These are phyloP conservation scores for Phytophthora sansomeana DNA, from an alignment of 352 stramenopile genomes.

Conservation along the genomic window DNA sequence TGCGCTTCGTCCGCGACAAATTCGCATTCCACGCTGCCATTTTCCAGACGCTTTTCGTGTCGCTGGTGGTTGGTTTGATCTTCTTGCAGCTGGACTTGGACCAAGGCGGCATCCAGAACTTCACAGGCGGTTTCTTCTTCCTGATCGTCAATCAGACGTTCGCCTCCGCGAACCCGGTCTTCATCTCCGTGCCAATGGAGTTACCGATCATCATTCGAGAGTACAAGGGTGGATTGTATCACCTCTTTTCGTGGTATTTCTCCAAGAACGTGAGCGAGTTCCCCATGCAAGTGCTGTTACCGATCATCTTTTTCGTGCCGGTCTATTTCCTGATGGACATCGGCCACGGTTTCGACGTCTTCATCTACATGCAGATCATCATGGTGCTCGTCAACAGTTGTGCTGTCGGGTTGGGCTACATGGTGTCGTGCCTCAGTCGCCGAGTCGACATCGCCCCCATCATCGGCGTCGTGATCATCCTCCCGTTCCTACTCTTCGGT, in stretches of 20 bases:
- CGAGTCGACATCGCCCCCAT: conserved; percentile 43
- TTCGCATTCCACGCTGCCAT: conserved; percentile 34
- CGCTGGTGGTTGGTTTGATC: conserved; percentile 41
- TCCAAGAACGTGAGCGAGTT: conserved; percentile 52
- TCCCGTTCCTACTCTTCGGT: conserved; percentile 52
- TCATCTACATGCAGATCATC: conserved; percentile 38
- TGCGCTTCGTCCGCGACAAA: conserved; percentile 32
- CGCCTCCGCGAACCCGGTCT: conserved; percentile 33
- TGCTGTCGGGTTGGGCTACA: conserved; percentile 41
- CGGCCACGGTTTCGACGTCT: conserved; percentile 31
- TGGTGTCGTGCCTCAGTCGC: conserved; percentile 43
- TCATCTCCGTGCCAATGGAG: conserved; percentile 42
- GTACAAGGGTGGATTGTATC: conserved; percentile 41
- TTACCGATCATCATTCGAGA: conserved; percentile 42
- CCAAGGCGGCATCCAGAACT: conserved; percentile 41
- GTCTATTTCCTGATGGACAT: conserved; percentile 47
- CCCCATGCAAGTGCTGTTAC: conserved; percentile 40
- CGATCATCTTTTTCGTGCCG: conserved; percentile 37
- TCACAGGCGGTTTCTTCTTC: conserved; percentile 46
- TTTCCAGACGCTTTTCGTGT: conserved; percentile 38
- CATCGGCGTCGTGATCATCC: conserved; percentile 38
- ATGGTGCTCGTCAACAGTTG: conserved; percentile 43
- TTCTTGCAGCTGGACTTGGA: conserved; percentile 38
- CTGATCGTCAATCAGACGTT: conserved; percentile 52
- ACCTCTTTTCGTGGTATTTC: conserved; percentile 39